A percentile compares a stretch with the other conserved stretches of the same genome.
Conservation (phyloP, 495 filamentous ascomycete species). For the Parmelia sp. region DNA sequence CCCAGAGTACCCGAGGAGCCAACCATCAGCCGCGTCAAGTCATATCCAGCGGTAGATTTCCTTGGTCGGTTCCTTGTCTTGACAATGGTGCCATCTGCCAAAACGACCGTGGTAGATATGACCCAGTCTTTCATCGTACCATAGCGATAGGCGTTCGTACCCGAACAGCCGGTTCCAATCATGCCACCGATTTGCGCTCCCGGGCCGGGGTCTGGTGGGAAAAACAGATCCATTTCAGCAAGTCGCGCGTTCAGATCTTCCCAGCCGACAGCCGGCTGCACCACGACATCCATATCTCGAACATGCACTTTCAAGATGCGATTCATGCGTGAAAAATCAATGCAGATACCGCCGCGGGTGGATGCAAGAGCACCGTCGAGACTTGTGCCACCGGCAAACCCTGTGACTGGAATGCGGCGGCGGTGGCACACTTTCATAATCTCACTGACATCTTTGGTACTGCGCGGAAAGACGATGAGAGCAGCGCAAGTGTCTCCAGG, state of each 20-base stretch:
- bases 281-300: constrained; percentile 56
- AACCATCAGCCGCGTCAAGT: constrained; percentile 57
- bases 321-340: constrained; percentile 61
- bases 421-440: constrained; percentile 60
- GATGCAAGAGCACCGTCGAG: constrained; percentile 58
- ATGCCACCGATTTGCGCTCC: constrained; percentile 65
- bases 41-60: constrained; percentile 62
- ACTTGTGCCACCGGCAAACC: constrained; percentile 58
- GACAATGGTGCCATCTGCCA: constrained; percentile 60
- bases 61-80: constrained; percentile 59
- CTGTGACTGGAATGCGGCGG: constrained; percentile 55
- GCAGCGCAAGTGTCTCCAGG: constrained; percentile 4
- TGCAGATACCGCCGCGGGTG: constrained; percentile 55
- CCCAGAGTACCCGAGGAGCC: constrained; percentile 61
- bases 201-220: constrained; percentile 61
- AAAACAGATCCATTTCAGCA: constrained; percentile 51
- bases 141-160: constrained; percentile 62
- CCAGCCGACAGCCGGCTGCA: constrained; percentile 64
- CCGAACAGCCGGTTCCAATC: constrained; percentile 58
- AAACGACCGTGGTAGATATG: constrained; percentile 54
- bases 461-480: constrained; percentile 45
- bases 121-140: constrained; percentile 69
- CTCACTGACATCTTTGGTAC: constrained; percentile 50
- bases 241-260: constrained; percentile 55
- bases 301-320: constrained; percentile 51